Evolutionary conservation across 305 asterid species (phyloP), one percentile per base, ranked within the genome.

Genomic region (Rubia peregrina): DNA sequence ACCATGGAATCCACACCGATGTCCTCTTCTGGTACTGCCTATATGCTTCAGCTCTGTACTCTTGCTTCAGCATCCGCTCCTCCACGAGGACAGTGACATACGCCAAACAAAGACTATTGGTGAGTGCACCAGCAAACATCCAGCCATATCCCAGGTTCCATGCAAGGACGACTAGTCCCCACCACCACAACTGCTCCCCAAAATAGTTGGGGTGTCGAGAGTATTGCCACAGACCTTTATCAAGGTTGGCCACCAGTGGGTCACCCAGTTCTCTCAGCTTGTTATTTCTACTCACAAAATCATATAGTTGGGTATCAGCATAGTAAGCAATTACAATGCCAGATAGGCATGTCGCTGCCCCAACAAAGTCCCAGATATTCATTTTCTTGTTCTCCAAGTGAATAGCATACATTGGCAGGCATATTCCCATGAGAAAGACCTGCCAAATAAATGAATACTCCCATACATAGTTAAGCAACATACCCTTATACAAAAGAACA

Each of bases 151-250:
- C 97, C 80, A 93, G 79, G 82, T 85, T 86, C 97, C 90, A 93
- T 2, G 87, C 90, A 56, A 89, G 86, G 68, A 86, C 76, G 30
- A 40, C 87, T 59, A 93, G 77, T 16, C 98, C 98, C 97, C 94
- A 92, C 98, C 98, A 92, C 98, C 97, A 93, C 72, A 93, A 55
- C 78, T 93, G 98, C 88, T 93, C 98, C 5, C 97, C 98, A 9
- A 93, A 81, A 71, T 93, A 93, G 84, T 93, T 93, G 2, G 97
- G 98, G 73, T 93, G 98, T 3, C 95, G 81, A 1, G 97, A 90
- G 80, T 81, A 89, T 64, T 41, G 67, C 98, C 98, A 90, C 41
- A 89, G 78, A 48, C 98, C 98, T 61, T 75, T 71, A 49, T 92
- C 95, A n/a, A 92, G 95, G 81, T 68, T 81, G 7, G 84, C 89